Percentiles rank a stretch among this genome's conserved stretches.
These are phyloP conservation scores for Reticulomyxa filosa DNA, from an alignment of 78 protist species.

Conservation along the genomic window DNA sequence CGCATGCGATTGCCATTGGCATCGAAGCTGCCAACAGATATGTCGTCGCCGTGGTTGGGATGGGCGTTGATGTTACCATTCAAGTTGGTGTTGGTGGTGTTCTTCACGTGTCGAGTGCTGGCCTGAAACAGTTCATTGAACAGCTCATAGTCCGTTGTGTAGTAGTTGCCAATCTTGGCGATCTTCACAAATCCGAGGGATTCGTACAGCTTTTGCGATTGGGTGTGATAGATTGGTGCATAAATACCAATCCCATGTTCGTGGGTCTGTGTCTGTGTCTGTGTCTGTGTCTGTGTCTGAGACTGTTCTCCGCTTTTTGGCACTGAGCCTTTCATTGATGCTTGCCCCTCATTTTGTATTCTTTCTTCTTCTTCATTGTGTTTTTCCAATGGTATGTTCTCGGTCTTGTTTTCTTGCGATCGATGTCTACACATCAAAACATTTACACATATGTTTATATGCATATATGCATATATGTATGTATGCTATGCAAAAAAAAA, in stretches of 20 bases:
- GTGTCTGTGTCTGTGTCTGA: neutral
- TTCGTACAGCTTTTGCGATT: neutral
- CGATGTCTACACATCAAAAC: neutral
- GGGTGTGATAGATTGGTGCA: neutral
- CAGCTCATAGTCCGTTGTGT: neutral
- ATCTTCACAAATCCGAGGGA: no score
- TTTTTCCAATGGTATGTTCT: neutral
- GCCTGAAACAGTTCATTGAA: neutral
- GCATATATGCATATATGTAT: neutral
- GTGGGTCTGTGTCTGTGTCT: neutral
- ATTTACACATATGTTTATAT: neutral
- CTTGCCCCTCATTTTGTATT: neutral
- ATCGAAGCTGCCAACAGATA: neutral
- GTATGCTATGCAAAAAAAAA: neutral
- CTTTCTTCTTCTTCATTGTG: neutral
- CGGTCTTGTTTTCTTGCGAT: neutral
- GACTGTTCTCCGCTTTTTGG: neutral
- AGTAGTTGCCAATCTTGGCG: neutral
- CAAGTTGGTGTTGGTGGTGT: neutral
- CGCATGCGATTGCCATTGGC: neutral
- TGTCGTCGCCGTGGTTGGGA: neutral
- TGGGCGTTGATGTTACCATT: neutral
- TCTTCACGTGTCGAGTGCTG: neutral
- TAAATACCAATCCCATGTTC: neutral
- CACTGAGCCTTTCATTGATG: neutral